A percentile compares a stretch with the other conserved stretches of the same genome.
phyloP scores from a whole-genome alignment of 1,284 basidiomycete genomes.

The Trichosporon asahii region DNA sequence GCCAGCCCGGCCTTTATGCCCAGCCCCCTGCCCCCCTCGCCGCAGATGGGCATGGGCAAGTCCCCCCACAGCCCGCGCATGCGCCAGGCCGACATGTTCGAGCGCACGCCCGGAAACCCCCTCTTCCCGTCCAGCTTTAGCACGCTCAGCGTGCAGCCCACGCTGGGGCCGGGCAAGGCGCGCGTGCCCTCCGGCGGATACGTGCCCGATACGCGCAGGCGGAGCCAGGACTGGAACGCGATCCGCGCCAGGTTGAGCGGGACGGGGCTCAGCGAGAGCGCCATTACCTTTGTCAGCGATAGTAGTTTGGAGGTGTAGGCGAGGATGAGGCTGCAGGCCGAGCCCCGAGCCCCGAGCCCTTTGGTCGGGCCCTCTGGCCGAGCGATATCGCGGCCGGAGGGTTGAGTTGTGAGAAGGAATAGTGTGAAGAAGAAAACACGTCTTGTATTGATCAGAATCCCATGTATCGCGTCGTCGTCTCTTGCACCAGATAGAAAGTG shows the following conservation, averaged over 20 bases:
- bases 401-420: not conserved
- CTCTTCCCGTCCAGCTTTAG: conserved; percentile 48
- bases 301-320: not conserved
- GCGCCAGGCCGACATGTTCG: conserved; percentile 23
- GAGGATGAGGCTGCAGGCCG: not conserved
- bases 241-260: conserved; percentile 23
- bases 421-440: not conserved
- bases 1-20: not conserved
- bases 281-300: conserved; percentile 49
- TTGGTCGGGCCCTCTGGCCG: not conserved
- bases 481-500: not conserved
- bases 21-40: not conserved
- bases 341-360: no score
- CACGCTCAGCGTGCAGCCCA: conserved; percentile 41
- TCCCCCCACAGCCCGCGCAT: not conserved
- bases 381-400: not conserved
- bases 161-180: conserved; percentile 28
- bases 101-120: conserved; percentile 45
- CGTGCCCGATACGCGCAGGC: not conserved
- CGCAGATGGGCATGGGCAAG: not conserved
- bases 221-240: conserved; percentile 3
- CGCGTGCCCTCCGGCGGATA: not conserved
- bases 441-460: not conserved
- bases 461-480: not conserved
- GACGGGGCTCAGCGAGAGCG: conserved; percentile 50